These are phyloP conservation scores for Capsicum baccatum DNA, from an alignment of 257 asterid genomes.

Conservation along the genomic window DNA sequence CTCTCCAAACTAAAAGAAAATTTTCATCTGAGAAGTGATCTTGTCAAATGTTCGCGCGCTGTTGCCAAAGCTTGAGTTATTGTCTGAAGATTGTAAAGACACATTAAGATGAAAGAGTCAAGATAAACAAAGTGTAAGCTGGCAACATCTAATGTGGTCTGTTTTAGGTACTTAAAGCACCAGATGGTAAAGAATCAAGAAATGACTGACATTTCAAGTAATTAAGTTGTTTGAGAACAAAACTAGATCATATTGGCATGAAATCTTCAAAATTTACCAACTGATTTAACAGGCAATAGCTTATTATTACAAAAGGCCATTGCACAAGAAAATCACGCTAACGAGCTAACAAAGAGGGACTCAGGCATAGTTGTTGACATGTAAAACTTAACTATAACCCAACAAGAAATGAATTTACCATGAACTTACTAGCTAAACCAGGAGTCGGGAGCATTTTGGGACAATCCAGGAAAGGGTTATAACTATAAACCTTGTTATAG, in stretches of 20 bases:
- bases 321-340: not conserved
- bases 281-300: conserved; percentile 6
- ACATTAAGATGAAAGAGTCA: not conserved
- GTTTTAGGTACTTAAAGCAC: not conserved
- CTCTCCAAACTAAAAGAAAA: conserved; percentile 8
- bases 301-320: not conserved
- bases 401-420: not conserved
- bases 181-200: not conserved
- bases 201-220: not conserved
- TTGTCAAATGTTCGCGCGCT: conserved; percentile 79
- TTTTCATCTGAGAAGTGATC: conserved; percentile 69
- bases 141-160: not conserved
- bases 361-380: not conserved
- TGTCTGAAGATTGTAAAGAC: conserved; percentile 50
- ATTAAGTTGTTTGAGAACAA: not conserved
- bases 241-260: not conserved
- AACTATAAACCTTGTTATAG: conserved; percentile 1
- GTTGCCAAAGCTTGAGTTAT: conserved; percentile 78
- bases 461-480: not conserved
- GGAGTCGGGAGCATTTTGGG: not conserved
- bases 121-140: not conserved
- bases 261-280: not conserved
- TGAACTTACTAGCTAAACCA: conserved; percentile 1
- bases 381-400: not conserved
- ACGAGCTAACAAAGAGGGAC: not conserved